Evolutionary conservation across 1,284 basidiomycete genomes (phyloP), one percentile per base, ranked within the genome.

Genomic region (Trametes sp.): DNA sequence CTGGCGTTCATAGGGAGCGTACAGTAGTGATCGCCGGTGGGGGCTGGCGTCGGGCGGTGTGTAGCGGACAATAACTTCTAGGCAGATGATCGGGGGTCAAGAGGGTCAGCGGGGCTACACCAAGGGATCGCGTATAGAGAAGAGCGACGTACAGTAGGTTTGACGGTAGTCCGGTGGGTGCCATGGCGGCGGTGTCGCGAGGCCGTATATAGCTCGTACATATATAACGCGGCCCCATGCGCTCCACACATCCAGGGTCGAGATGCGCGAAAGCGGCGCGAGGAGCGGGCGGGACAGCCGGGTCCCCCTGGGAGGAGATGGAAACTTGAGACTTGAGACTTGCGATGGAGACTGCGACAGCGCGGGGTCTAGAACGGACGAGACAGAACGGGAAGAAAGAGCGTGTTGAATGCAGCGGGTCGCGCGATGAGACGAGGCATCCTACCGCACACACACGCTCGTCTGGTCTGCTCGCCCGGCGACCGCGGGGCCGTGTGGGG

Each of bases 271-370:
- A n/a, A 28, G 48, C 26, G 19, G 13, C 28, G 31, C 16, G 49
- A 11, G 33, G 49, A 29, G 48, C 23, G 35, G 10, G 35, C 35
- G n/a, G 28, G 29, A 35, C 31, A 23, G 49, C 49, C n/a, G 9
- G 29, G 49, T 29, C 26, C 26, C 19, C 31, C 24, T 11, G 31
- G 31, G 33, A 52, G 24, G 14, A 26, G 35, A 38, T 6, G n/a
- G 14, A 19, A 41, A 41, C 14, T 19, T 14, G 38, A 19, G 16
- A 19, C 13, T 14, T 4, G 54, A 31, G 14, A 38, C 36, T 50
- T 58, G 57, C 57, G 57, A 58, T 58, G 57, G 57, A 58, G 29
- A 26, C 16, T 58, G 57, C 57, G 57, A 58, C 49, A 41, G 29
- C 38, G 41, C 49, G 35, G 57, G 31, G 7, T 28, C 26, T 21